These are phyloP conservation scores for Chalciporus chontae DNA, from an alignment of 768 basidiomycete genomes.

Conservation along the genomic window DNA sequence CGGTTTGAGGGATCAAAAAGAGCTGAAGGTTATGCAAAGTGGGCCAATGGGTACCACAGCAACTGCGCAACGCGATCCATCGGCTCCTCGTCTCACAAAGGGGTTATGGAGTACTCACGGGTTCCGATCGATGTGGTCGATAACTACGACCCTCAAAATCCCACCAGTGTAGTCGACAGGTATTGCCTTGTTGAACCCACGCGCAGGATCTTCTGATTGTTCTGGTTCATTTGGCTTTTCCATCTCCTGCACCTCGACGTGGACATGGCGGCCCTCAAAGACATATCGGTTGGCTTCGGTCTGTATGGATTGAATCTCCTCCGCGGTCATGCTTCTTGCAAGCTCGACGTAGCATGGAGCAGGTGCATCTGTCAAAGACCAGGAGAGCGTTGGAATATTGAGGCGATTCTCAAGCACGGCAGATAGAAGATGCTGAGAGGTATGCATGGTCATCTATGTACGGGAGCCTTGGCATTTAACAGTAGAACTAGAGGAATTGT, in stretches of 20 bases:
- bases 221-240: constrained; percentile 35
- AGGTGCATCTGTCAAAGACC: constrained; percentile 73
- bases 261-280: constrained; percentile 61
- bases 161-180: constrained; percentile 75
- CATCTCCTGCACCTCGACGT: constrained; percentile 74
- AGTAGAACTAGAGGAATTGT: neutral
- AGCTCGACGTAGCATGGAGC: constrained; percentile 76
- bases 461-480: neutral
- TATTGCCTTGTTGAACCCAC: constrained; percentile 51
- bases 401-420: constrained; percentile 69
- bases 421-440: constrained; percentile 79
- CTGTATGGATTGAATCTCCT: constrained; percentile 63
- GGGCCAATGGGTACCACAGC: constrained; percentile 83
- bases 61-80: constrained; percentile 37
- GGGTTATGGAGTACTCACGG: constrained; percentile 45
- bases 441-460: constrained; percentile 76
- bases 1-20: constrained; percentile 68
- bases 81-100: constrained; percentile 6
- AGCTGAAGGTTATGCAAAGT: constrained; percentile 70
- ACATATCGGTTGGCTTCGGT: constrained; percentile 63
- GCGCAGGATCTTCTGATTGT: constrained; percentile 42
- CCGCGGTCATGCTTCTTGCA: constrained; percentile 58
- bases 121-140: constrained; percentile 78
- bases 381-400: constrained; percentile 68
- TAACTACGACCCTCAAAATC: constrained; percentile 75